phyloP scores from a whole-genome alignment of 1,139 yeast species.

The Geotrichum aggregatum region DNA sequence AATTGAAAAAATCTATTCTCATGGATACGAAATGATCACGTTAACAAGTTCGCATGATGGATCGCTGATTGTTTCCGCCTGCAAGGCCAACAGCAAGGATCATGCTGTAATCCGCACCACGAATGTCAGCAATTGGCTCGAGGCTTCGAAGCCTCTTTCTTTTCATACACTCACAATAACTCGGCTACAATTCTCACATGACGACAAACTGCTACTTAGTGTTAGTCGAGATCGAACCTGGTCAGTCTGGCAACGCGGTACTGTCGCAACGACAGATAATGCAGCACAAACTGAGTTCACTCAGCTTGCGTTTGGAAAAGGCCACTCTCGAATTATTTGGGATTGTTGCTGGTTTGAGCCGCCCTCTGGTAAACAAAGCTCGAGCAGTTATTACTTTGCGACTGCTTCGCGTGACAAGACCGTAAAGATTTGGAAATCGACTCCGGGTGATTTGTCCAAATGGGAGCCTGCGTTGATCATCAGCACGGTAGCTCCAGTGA shows the following conservation, averaged over 20 bases:
- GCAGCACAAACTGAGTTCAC: slow-evolving; percentile 33
- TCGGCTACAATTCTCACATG: slow-evolving; percentile 69
- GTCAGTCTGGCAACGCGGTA: slow-evolving; percentile 61
- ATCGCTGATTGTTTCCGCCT: slow-evolving; percentile 77
- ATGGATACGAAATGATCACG: slow-evolving; percentile 89
- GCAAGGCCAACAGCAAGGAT: slow-evolving; percentile 74
- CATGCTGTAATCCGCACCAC: slow-evolving; percentile 85
- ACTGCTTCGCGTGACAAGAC: slow-evolving; percentile 88
- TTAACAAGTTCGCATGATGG: slow-evolving; percentile 67
- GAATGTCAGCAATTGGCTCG: slow-evolving; percentile 60
- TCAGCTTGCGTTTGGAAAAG: slow-evolving; percentile 48
- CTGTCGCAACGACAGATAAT: too few species aligned
- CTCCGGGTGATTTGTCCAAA: slow-evolving; percentile 24
- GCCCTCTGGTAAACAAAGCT: slow-evolving; percentile 21
- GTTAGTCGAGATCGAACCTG: slow-evolving; percentile 90
- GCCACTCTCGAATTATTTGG: slow-evolving; percentile 92
- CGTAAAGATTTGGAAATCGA: slow-evolving; percentile 61
- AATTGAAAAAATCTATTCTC: slow-evolving; percentile 89
- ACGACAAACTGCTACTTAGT: slow-evolving; percentile 62
- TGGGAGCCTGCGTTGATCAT: slow-evolving; percentile 27
- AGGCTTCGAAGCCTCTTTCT: slow-evolving; percentile 46
- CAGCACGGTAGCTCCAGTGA: slow-evolving; percentile 50
- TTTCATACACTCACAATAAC: slow-evolving; percentile 86
- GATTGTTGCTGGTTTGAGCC: slow-evolving; percentile 71
- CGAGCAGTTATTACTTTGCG: slow-evolving; percentile 45